Evolutionary conservation across 129 eudicot genomes (phyloP).

Genomic region (Flaveria linearis): DNA sequence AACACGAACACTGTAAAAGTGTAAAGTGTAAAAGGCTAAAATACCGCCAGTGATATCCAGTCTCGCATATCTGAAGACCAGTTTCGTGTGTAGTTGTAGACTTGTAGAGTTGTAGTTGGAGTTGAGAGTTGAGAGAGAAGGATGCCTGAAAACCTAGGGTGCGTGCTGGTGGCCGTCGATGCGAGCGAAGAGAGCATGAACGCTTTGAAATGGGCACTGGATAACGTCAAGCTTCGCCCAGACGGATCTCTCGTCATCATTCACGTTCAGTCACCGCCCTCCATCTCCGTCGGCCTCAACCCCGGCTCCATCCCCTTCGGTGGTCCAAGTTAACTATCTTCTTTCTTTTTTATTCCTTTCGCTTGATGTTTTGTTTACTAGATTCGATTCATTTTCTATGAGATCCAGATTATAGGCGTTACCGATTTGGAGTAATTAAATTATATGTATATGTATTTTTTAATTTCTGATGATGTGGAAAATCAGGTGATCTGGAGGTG

Average conservation of each 20-base stretch:
- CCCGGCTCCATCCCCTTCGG: conserved; percentile 91
- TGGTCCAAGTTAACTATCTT: conserved; percentile 61
- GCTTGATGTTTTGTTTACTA: no score
- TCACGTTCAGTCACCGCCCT: conserved; percentile 70
- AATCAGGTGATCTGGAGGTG: conserved; percentile 66
- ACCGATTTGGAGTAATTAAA: no score
- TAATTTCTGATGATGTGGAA: no score
- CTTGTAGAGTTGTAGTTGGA: no score
- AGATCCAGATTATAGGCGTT: no score
- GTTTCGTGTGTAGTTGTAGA: background rate
- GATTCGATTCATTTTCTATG: no score
- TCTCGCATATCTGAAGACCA: no score
- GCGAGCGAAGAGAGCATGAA: conserved; percentile 88
- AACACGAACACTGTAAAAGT: no score
- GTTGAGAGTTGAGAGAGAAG: background rate
- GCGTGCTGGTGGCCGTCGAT: conserved; percentile 70
- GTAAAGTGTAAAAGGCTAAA: no score
- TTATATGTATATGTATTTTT: no score
- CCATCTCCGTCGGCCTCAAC: conserved; percentile 62
- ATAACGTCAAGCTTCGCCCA: conserved; percentile 60
- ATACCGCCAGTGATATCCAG: no score
- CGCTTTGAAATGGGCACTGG: conserved; percentile 65
- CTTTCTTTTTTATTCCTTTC: no score
- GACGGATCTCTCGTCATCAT: conserved; percentile 50
- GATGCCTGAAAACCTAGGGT: conserved; percentile 46